Base-by-base conservation (phyloP, 441 rosid species). In the Croton laevigatus region DNA sequence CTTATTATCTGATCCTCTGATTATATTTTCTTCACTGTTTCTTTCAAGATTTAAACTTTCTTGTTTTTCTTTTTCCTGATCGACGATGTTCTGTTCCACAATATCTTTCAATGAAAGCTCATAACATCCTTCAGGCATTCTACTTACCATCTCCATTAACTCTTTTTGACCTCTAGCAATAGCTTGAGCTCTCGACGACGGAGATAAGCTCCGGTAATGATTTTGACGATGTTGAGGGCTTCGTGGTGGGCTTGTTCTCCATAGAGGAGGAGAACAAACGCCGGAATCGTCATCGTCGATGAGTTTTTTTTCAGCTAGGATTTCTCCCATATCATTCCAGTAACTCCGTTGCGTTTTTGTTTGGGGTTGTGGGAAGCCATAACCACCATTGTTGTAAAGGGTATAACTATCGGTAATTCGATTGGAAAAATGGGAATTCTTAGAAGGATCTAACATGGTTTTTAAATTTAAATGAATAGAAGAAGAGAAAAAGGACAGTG, bases 71-170 rank as follows among this genome's bases (percentile, higher is more conserved):
- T 71, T 80, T 0, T 48, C 74, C 20, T 62, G 62, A 67, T 55
- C 81, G 3, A 65, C 70, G 65, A 64, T 22, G 38, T 13, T 52
- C 19, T 70, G 77, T 66, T 93, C 97, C 4, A 91, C 96, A 38
- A 93, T 78, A 83, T 91, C 98, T 69, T 65, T 89, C 68, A 91
- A 74, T 3, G 98, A 82, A 55, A 93, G 92, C 80, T 93, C 98
- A 73, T 88, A 93, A 75, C 88, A 89, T 16, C 94, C 84, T 77
- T 93, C 98, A 0, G 98, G 97, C 96, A 91, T 93, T 66, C 65
- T 82, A 73, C 86, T 87, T n/a, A 91, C 91, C 96, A 89, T 87
- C 16, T 91, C 96, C 98, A 91, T 89, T 17, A 93, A 90, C 89
- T 93, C 98, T 63, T 73, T 81, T 38, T 89, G 96, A 0, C 98